Conservation (phyloP, 306 rosid genomes). For the Leucaena leucocephala region DNA sequence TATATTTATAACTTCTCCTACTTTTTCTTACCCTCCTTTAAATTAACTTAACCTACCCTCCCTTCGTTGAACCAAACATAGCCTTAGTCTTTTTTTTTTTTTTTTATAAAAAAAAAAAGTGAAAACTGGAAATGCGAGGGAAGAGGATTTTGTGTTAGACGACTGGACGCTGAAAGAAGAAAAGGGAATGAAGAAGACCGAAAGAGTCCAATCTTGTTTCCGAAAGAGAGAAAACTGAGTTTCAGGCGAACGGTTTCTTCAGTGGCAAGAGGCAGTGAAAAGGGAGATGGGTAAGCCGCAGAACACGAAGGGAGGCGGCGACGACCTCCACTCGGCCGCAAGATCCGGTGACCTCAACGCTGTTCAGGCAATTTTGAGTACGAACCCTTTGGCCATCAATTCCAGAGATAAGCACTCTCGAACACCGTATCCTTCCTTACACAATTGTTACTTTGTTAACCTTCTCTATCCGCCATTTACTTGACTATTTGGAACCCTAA, state of each 20-base stretch:
- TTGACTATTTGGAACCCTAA: constrained; percentile 33
- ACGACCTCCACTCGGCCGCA: constrained; percentile 78
- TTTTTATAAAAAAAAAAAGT: background rate
- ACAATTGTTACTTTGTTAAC: background rate
- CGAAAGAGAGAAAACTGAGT: background rate
- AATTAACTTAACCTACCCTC: no score
- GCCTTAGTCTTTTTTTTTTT: no score
- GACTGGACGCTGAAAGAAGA: background rate
- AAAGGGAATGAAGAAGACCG: no score
- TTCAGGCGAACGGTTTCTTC: background rate
- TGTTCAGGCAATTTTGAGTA: constrained; percentile 56
- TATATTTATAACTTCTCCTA: no score
- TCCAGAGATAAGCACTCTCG: constrained; percentile 91
- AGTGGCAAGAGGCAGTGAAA: background rate
- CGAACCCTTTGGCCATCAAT: constrained; percentile 75
- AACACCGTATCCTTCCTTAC: constrained; percentile 81
- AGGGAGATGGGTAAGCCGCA: constrained; percentile 59
- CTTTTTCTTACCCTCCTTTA: no score
- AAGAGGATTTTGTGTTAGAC: background rate
- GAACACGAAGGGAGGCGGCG: constrained; percentile 42
- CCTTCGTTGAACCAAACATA: no score
- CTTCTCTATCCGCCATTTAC: background rate
- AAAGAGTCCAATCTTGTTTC: background rate
- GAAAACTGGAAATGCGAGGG: background rate
- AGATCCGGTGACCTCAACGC: constrained; percentile 75